These are phyloP conservation scores for Theileria equi DNA, from an alignment of 169 alveolate species.

Conservation along the genomic window DNA sequence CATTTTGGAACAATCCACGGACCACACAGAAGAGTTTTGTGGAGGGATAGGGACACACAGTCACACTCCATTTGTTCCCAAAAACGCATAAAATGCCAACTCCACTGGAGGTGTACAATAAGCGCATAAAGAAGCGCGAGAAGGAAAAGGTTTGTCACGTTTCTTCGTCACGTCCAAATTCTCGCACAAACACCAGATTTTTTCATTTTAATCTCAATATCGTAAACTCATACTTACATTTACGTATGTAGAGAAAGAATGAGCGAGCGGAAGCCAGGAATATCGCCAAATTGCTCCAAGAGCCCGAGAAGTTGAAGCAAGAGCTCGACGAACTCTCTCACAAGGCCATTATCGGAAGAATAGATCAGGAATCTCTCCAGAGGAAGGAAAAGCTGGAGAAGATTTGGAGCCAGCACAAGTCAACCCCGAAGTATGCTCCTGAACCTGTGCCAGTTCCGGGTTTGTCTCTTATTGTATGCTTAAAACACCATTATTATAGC, in stretches of 20 bases:
- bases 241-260: conserved; percentile 3
- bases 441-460: too few relatives aligned
- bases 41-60: background rate
- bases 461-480: too few relatives aligned
- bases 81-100: conserved; percentile 60
- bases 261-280: conserved; percentile 44
- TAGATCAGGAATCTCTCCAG: conserved; percentile 14
- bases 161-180: too few relatives aligned
- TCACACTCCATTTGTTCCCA: background rate
- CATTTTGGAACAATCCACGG: background rate
- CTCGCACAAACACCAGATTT: too few relatives aligned
- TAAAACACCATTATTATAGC: background rate
- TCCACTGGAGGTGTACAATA: conserved; percentile 53
- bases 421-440: conserved; percentile 1
- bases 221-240: background rate
- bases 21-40: background rate
- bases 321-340: conserved; percentile 62
- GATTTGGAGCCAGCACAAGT: conserved; percentile 38
- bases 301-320: conserved; percentile 61
- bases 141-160: conserved; percentile 50
- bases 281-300: conserved; percentile 43
- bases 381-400: conserved; percentile 57
- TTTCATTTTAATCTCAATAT: too few relatives aligned
- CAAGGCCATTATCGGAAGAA: conserved; percentile 61
- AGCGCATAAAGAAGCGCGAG: conserved; percentile 55